Base-by-base conservation (phyloP, 2,329 filamentous ascomycete species). In the Decorospora gaudefroyi region DNA sequence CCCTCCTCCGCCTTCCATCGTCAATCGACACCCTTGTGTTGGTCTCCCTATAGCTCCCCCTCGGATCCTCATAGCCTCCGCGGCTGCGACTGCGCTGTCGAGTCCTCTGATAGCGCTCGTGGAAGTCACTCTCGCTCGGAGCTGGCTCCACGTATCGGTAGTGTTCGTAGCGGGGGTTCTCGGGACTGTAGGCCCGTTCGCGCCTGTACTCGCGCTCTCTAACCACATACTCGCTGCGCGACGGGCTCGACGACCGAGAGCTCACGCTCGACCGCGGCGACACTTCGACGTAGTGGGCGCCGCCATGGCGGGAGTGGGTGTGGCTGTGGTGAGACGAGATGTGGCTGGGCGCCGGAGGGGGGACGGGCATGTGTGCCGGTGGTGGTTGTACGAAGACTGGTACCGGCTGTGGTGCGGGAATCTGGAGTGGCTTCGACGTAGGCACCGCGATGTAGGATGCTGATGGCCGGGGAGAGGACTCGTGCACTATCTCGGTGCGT, bases 81-180 rank as follows among this genome's bases (percentile, higher is more conserved):
- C 67, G 49, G 42, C 60, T 65, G 46, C 56, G 49, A 35, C 68
- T 69, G 49, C 60, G 52, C 44, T 56, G 55, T 31, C 61, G 44
- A 46, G 59, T 67, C 42, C 61, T 46, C 40, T 56, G 48, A 28
- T 55, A 57, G 37, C 60, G 50, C 39, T 60, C 55, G 30, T 56
- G 63, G n/a, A 59, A 47, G 38, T 63, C 63, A 33, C 50, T 64
- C 50, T 62, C 64, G 29, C 53, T 64, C 39, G 61, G 53, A 33
- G 67, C 64, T 29, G 68, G 64, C 55, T 76, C 71, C 5, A 77
- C 70, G 51, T 78, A 77, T 28, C 74, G 62, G 49, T 72, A 77
- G 25, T 71, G 72, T 49, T 76, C 74, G 52, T 75, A 76, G 13
- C 71, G 66, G 16, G 67, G 64, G 22, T 56, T 56, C 21, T 59